These are phyloP conservation scores for Xylaria curta DNA, from an alignment of 495 filamentous ascomycete genomes.

Conservation along the genomic window DNA sequence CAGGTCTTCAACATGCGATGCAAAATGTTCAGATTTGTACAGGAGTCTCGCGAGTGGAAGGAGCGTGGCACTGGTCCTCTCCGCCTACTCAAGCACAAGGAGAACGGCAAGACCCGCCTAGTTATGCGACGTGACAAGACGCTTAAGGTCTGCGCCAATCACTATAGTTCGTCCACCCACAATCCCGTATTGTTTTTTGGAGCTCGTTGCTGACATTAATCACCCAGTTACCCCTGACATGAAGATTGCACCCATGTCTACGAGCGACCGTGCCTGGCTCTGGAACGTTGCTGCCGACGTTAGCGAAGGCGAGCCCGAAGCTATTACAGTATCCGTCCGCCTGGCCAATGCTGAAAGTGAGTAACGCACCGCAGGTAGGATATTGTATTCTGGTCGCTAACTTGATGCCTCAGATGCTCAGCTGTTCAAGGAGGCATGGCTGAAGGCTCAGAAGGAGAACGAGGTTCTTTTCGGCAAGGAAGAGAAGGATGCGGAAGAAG, in stretches of 20 bases:
- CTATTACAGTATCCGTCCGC: slow-evolving; percentile 93
- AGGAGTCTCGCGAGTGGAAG: slow-evolving; percentile 92
- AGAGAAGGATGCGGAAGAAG: slow-evolving; percentile 34
- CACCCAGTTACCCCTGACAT: slow-evolving; percentile 91
- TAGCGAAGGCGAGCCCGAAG: slow-evolving; percentile 96
- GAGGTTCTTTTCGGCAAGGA: slow-evolving; percentile 71
- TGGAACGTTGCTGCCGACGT: slow-evolving; percentile 99
- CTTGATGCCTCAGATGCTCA: slow-evolving; percentile 76
- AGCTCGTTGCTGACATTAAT: slow-evolving; percentile 19
- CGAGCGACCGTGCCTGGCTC: slow-evolving; percentile 97
- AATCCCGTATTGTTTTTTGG: background rate
- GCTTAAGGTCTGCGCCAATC: slow-evolving; percentile 99
- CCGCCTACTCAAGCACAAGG: slow-evolving; percentile 94
- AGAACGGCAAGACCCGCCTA: slow-evolving; percentile 95
- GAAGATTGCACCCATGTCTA: slow-evolving; percentile 97
- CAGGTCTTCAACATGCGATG: slow-evolving; percentile 99
- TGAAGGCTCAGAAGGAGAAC: slow-evolving; percentile 98
- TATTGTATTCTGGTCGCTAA: slow-evolving; percentile 15
- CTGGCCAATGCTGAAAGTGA: slow-evolving; percentile 98
- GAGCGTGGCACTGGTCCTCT: slow-evolving; percentile 98
- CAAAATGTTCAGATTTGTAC: slow-evolving; percentile 98
- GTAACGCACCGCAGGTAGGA: slow-evolving; percentile 40
- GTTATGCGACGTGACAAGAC: slow-evolving; percentile 99
- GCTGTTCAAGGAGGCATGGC: slow-evolving; percentile 95
- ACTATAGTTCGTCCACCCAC: slow-evolving; percentile 79